Base-by-base conservation (phyloP, 768 basidiomycete species). In the Tulasnella sp. region DNA sequence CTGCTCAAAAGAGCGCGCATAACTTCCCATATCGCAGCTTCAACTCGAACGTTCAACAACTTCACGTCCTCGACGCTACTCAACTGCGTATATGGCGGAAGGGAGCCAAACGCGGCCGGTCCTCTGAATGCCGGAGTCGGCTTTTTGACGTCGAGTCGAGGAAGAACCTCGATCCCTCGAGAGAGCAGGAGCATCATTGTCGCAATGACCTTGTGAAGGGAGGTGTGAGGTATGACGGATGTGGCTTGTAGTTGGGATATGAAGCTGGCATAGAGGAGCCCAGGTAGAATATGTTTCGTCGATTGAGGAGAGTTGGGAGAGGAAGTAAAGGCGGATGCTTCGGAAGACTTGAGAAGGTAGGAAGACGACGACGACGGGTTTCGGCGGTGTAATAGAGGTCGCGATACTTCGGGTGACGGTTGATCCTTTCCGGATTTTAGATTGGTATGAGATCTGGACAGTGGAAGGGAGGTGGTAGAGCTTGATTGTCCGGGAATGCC, bases 11-110 rank as follows among this genome's bases (percentile, higher is more conserved):
- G 69, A 3, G 48, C 20, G n/a, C 77, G 77, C 46, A 51, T 73
- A 11, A 77, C 55, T 20, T 77, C 77, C 77, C 77, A 77, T 32
- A 70, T 71, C n/a, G n/a, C 71, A 32, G 37, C 70, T 55, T 77
- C 77, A 6, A 77, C 40, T 11, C 55, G 77, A 13, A 71, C 39
- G 44, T 77, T 48, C 29, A 76, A 16, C 40, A 32, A 23, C 46
- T 40, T 44, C 5, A 61, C 55, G 20, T 39, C 35, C 26, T 39
- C 29, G 5, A 32, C n/a, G 26, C n/a, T 40, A 39, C 61, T 20
- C 26, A 77, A 26, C 37, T 32, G 69, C 11, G 70, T n/a, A 40
- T 73, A 69, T n/a, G 69, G 44, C 3, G 35, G 77, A 35, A 26
- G 42, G n/a, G 44, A 35, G 23, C 40, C 77, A 1, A 44, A 37